These are phyloP conservation scores for Citrullus amarus DNA, from an alignment of 306 rosid species.

Conservation along the genomic window DNA sequence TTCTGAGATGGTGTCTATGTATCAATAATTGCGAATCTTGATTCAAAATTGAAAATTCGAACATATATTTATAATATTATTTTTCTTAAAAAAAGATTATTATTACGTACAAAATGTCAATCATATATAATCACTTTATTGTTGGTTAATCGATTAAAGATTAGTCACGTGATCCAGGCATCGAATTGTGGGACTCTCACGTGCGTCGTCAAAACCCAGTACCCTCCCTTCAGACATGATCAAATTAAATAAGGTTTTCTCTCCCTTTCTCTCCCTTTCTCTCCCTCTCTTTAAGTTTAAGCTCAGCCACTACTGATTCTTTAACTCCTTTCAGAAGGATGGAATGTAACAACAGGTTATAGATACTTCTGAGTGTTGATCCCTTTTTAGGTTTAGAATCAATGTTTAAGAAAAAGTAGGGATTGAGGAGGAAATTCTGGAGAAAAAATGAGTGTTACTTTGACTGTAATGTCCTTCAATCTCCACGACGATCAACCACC, in stretches of 20 bases:
- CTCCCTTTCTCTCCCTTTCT: background rate
- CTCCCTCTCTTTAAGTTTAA: no score
- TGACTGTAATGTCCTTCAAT: slow-evolving; percentile 93
- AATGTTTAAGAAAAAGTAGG: background rate
- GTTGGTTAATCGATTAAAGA: background rate
- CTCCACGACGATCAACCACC: slow-evolving; percentile 74
- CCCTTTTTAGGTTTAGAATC: background rate
- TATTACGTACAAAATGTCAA: background rate
- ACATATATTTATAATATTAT: background rate
- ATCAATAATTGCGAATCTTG: background rate
- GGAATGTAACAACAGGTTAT: background rate
- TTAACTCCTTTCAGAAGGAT: background rate
- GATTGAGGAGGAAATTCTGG: background rate
- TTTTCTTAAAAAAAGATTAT: background rate
- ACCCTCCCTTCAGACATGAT: slow-evolving; percentile 7
- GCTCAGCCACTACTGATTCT: slow-evolving; percentile 4
- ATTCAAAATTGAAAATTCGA: background rate
- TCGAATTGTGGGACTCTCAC: slow-evolving; percentile 7
- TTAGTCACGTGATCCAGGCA: background rate
- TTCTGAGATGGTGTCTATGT: background rate
- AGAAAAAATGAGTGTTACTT: slow-evolving; percentile 73
- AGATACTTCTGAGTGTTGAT: background rate
- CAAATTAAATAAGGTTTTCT: background rate
- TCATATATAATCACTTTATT: background rate
- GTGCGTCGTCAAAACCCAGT: background rate